Evolutionary conservation across 2,329 filamentous ascomycete species (phyloP), one percentile per base, ranked within the genome.

Genomic region (Trichoderma brevicompactum): DNA sequence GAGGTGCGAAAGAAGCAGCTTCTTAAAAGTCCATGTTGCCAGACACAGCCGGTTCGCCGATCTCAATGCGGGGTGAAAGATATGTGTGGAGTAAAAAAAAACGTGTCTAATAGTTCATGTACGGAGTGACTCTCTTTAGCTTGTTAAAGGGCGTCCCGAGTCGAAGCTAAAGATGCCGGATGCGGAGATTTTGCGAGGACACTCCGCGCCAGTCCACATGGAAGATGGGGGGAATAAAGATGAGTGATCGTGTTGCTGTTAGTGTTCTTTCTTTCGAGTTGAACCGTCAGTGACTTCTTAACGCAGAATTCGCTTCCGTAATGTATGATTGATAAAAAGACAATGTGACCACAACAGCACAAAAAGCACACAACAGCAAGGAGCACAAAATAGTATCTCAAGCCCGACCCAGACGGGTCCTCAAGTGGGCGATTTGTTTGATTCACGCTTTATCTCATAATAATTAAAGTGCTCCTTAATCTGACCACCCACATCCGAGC

Each of bases 401-500:
- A 36, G 46, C 56, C 56, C 56, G 23, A 17, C 56, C 56, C 44
- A 41, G 9, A 38, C 15, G 15, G 56, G 38, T 15, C 28, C 7
- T 34, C 32, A 44, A 5, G 13, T 12, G 59, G 59, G 59, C 59
- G 38, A 64, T 12, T 41, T 59, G 17, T 41, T 56, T 36, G 12
- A 58, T 59, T 49, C 17, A 38, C 36, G 55, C 38, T 48, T 48
- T n/a, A 49, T 64, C 44, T 56, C 53, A 64, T 64, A 40, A 48
- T 34, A 48, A 64, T 59, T 49, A 54, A 63, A 23, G 36, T 55
- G 50, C 53, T 64, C 41, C 34, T 64, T 36, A 23, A 50, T 36
- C 34, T 65, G 46, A 60, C 56, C 54, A 46, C 40, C 34, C 55
- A 54, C 55, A 65, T 65, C 48, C 63, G 55, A 65, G 55, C 40